A percentile compares a stretch with the other conserved stretches of the same genome.
Evolutionary conservation across 371 early-diverging fungal species (phyloP).

Genomic region (Gilbertella persicaria): DNA sequence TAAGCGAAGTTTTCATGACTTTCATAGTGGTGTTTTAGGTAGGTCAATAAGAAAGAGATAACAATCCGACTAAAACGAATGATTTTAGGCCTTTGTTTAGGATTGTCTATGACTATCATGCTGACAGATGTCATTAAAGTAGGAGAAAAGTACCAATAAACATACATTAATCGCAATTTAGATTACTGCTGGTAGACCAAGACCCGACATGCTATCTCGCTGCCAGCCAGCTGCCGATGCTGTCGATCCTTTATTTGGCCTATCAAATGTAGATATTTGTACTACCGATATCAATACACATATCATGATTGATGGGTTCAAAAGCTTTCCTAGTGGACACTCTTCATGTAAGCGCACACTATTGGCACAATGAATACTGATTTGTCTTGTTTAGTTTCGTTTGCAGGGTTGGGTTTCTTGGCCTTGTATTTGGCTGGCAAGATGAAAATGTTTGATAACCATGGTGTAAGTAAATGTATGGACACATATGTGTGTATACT

Average conservation of each 20-base stretch:
- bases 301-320: slow-evolving; percentile 81
- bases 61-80: no score
- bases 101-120: slow-evolving; percentile 68
- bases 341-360: slow-evolving; percentile 71
- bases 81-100: slow-evolving; percentile 52
- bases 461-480: slow-evolving; percentile 54
- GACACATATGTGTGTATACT: not conserved
- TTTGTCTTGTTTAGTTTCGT: slow-evolving; percentile 50
- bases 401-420: slow-evolving; percentile 74
- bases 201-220: slow-evolving; percentile 93
- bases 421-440: slow-evolving; percentile 75
- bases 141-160: not conserved
- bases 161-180: slow-evolving; percentile 33
- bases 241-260: slow-evolving; percentile 58
- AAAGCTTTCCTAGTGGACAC: slow-evolving; percentile 95
- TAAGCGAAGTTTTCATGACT: slow-evolving; percentile 61
- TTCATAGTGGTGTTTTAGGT: slow-evolving; percentile 68
- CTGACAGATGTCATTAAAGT: slow-evolving; percentile 63
- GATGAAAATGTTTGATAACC: slow-evolving; percentile 66
- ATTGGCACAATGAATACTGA: no score
- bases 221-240: slow-evolving; percentile 67
- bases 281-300: slow-evolving; percentile 38
- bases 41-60: not conserved
- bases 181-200: slow-evolving; percentile 64
- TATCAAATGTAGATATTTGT: slow-evolving; percentile 56